phyloP scores from a whole-genome alignment of 2,329 filamentous ascomycete species.

The Rasamsonia emersonii region DNA sequence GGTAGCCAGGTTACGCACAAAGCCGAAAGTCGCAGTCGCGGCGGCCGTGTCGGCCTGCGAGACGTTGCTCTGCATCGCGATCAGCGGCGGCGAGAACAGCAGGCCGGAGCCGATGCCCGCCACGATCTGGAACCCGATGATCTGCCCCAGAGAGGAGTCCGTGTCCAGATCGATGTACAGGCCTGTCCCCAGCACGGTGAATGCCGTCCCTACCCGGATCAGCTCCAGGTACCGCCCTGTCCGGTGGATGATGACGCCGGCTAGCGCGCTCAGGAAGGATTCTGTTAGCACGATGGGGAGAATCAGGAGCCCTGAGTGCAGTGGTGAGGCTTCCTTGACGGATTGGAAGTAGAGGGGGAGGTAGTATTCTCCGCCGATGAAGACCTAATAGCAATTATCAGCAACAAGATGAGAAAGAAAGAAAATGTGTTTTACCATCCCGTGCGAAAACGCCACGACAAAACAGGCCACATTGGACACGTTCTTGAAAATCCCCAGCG shows the following conservation, averaged over 20 bases:
- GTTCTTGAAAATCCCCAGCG: constrained; percentile 51
- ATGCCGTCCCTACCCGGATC: constrained; percentile 35
- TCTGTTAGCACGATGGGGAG: constrained; percentile 50
- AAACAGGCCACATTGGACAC: constrained; percentile 51
- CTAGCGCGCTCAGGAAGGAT: constrained; percentile 36
- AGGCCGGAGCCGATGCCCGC: constrained; percentile 44
- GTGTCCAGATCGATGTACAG: constrained; percentile 37
- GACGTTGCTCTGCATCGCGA: constrained; percentile 49
- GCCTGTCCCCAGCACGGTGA: constrained; percentile 40
- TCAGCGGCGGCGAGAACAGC: constrained; percentile 47
- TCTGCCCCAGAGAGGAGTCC: constrained; percentile 27
- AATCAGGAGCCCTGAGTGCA: constrained; percentile 51
- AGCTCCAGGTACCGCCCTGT: constrained; percentile 42
- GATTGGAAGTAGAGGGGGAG: constrained; percentile 67
- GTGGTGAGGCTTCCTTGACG: constrained; percentile 51
- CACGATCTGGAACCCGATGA: constrained; percentile 43
- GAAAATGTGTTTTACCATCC: constrained; percentile 29
- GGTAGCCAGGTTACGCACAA: constrained; percentile 59
- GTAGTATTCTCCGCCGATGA: constrained; percentile 61
- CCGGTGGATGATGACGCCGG: constrained; percentile 42
- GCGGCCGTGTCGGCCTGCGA: constrained; percentile 41
- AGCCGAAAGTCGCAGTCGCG: constrained; percentile 45
- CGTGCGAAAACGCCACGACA: constrained; percentile 40
- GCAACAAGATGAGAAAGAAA: constrained; percentile 1
- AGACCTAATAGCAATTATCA: no score